Evolutionary conservation across 192 early-diverging fungal species (phyloP).

Genomic region (Fimicolochytrium jonesii): DNA sequence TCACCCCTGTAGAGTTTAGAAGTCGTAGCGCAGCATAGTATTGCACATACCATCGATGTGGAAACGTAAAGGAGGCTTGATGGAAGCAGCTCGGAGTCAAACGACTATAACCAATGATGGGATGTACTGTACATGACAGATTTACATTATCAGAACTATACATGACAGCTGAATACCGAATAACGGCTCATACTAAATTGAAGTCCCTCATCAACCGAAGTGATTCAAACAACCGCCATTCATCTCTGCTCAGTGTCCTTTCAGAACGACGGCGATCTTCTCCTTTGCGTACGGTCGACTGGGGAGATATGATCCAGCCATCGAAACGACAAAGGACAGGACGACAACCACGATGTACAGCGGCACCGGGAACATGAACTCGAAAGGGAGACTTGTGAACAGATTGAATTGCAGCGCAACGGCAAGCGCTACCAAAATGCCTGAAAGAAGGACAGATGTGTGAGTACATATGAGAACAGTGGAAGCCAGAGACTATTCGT

Average conservation of each 20-base stretch:
- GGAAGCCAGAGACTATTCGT: neutral
- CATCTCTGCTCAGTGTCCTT: constrained; percentile 21
- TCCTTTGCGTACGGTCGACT: constrained; percentile 8
- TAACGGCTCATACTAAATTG: too few species aligned
- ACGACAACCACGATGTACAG: constrained; percentile 15
- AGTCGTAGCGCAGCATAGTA: too few species aligned
- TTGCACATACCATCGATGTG: too few species aligned
- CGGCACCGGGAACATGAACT: constrained; percentile 22
- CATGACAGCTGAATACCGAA: too few species aligned
- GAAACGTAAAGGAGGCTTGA: too few species aligned
- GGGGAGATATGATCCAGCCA: constrained; percentile 24
- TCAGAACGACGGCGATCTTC: constrained; percentile 26
- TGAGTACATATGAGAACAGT: neutral
- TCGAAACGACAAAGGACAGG: constrained; percentile 18
- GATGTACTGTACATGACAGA: too few species aligned
- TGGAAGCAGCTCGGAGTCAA: too few species aligned
- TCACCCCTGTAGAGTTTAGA: too few species aligned
- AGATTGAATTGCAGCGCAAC: constrained; percentile 32
- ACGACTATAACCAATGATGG: too few species aligned
- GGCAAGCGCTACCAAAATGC: constrained; percentile 17
- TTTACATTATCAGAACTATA: too few species aligned
- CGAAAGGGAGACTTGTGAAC: constrained; percentile 27
- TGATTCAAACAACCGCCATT: too few species aligned
- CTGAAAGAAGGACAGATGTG: neutral
- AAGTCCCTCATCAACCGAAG: too few species aligned